A percentile compares a stretch with the other conserved stretches of the same genome.
Evolutionary conservation across 106 monocot genomes (phyloP).

Genomic region (Posidonia australis): DNA sequence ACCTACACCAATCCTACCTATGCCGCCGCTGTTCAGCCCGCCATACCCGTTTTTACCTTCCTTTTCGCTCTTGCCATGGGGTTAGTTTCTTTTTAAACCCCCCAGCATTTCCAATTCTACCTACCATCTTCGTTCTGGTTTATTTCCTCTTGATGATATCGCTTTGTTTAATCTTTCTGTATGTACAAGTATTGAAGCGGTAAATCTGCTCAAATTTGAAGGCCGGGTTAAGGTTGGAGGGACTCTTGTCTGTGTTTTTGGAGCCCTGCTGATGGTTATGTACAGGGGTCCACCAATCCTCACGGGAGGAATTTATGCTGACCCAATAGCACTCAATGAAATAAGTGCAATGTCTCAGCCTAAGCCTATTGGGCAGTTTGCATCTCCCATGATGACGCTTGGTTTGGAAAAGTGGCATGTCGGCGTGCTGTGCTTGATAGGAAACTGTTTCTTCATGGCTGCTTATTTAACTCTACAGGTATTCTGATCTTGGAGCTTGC

Average conservation of each 20-base stretch:
- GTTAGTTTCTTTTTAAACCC: too few species aligned
- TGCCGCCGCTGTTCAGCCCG: slow-evolving; percentile 85
- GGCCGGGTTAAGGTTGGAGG: slow-evolving; percentile 63
- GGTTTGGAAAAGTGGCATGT: slow-evolving; percentile 64
- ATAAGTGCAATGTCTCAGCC: slow-evolving; percentile 46
- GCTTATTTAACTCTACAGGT: slow-evolving; percentile 84
- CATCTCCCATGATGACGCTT: slow-evolving; percentile 19
- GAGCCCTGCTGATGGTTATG: slow-evolving; percentile 68
- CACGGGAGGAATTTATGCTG: slow-evolving; percentile 9
- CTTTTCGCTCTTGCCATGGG: slow-evolving; percentile 61
- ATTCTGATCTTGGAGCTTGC: background rate
- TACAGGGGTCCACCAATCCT: slow-evolving; percentile 66
- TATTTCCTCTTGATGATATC: background rate
- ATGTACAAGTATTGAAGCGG: slow-evolving; percentile 46
- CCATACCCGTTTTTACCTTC: slow-evolving; percentile 86
- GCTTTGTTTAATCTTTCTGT: slow-evolving; percentile 9
- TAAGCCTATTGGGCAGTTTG: slow-evolving; percentile 40
- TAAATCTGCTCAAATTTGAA: slow-evolving; percentile 52
- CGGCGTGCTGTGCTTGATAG: slow-evolving; percentile 72
- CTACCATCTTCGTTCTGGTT: background rate
- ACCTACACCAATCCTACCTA: slow-evolving; percentile 87
- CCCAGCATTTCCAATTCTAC: background rate
- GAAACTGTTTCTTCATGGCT: slow-evolving; percentile 87
- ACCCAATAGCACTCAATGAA: slow-evolving; percentile 29
- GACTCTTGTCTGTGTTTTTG: slow-evolving; percentile 58